These are phyloP conservation scores for Paraphaeosphaeria sporulosa DNA, from an alignment of 2,329 filamentous ascomycete genomes.

Conservation along the genomic window DNA sequence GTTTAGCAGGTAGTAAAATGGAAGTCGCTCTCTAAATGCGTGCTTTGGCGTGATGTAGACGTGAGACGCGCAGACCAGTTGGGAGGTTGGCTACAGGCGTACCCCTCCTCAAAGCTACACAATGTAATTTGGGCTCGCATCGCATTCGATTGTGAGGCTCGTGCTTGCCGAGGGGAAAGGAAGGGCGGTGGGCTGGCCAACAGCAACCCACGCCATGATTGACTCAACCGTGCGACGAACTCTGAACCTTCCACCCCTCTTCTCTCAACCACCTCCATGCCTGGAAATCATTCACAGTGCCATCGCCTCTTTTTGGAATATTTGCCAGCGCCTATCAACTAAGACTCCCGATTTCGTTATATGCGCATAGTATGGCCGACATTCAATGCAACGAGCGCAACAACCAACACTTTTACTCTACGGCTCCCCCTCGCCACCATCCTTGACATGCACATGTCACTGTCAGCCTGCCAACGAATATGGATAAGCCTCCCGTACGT, in stretches of 20 bases:
- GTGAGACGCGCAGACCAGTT: not conserved
- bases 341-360: not conserved
- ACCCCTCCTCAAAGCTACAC: not conserved
- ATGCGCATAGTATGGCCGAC: not conserved
- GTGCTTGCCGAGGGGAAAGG: not conserved
- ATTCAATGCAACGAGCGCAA: not conserved
- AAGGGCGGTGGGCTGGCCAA: not conserved
- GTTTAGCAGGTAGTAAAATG: not conserved
- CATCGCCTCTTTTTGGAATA: not conserved
- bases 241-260: not conserved
- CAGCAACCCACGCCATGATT: not conserved
- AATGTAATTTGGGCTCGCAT: not conserved
- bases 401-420: not conserved
- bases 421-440: not conserved
- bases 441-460: not conserved
- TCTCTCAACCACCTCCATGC: not conserved
- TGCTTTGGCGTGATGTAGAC: not conserved
- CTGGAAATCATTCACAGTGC: not conserved
- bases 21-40: not conserved
- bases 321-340: not conserved
- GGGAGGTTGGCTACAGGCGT: not conserved
- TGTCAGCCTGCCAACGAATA: not conserved
- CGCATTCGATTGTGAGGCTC: not conserved
- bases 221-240: not conserved
- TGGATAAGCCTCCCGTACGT: not conserved